Conservation (phyloP, 1,284 basidiomycete genomes). For the Chalciporus sp. region DNA sequence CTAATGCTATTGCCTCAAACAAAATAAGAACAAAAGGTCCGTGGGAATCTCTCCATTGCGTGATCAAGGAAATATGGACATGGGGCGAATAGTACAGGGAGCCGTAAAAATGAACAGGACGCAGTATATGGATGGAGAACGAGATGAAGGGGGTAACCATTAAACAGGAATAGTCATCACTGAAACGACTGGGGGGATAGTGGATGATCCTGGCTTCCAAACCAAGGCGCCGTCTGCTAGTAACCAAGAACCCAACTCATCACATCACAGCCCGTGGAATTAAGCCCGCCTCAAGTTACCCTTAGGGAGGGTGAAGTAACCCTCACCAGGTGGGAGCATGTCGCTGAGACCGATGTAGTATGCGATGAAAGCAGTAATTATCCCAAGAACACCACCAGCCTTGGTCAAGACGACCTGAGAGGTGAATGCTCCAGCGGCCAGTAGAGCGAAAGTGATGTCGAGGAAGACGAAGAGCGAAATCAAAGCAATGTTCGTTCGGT, state of each 20-base stretch:
- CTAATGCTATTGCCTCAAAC: no score
- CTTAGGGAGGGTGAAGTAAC: conserved; percentile 53
- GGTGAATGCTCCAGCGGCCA: conserved; percentile 50
- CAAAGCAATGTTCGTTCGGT: conserved; percentile 69
- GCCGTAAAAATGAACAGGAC: neutral
- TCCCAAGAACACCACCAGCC: conserved; percentile 77
- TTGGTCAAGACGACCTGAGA: conserved; percentile 19
- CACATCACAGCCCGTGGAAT: neutral
- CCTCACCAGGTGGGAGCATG: conserved; percentile 54
- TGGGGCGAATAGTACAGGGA: neutral
- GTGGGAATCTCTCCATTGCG: neutral
- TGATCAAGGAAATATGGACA: neutral
- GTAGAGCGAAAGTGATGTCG: conserved; percentile 60
- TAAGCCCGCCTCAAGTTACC: conserved; percentile 38
- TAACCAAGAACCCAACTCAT: conserved; percentile 8
- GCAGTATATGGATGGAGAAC: neutral
- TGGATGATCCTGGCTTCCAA: conserved; percentile 2
- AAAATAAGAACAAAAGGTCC: neutral
- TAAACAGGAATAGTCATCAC: conserved; percentile 1
- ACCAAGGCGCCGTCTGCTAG: neutral
- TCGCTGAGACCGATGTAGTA: conserved; percentile 71
- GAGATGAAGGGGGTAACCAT: neutral
- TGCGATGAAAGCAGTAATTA: conserved; percentile 66
- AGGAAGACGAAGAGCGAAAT: conserved; percentile 76
- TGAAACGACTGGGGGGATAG: conserved; percentile 11